These are phyloP conservation scores for Protoeuglena noctilucae DNA, from an alignment of 139 green algal genomes.

Conservation along the genomic window DNA sequence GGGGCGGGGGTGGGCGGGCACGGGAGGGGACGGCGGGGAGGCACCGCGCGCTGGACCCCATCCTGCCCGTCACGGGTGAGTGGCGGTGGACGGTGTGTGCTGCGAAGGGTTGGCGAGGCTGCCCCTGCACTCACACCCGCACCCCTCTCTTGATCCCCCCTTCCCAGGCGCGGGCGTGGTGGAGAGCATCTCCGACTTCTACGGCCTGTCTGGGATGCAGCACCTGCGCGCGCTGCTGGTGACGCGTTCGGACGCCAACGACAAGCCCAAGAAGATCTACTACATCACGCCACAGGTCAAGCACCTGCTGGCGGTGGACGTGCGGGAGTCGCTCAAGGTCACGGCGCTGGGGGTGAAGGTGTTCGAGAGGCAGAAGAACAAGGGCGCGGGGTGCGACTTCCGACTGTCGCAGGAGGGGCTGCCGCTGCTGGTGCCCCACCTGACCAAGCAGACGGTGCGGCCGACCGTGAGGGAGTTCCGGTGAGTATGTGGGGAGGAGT, in stretches of 20 bases:
- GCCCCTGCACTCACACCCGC: too few relatives aligned
- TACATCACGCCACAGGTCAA: slow-evolving; percentile 26
- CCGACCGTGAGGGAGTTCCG: slow-evolving; percentile 35
- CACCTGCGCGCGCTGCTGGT: slow-evolving; percentile 40
- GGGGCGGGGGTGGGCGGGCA: slow-evolving; percentile 11
- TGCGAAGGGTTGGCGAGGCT: too few relatives aligned
- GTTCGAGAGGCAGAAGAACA: slow-evolving; percentile 69
- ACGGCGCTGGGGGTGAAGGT: slow-evolving; percentile 66
- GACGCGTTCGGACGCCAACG: slow-evolving; percentile 26
- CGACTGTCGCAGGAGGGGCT: slow-evolving; percentile 74
- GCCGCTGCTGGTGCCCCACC: slow-evolving; percentile 51
- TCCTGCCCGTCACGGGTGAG: slow-evolving; percentile 32
- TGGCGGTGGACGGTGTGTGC: too few relatives aligned
- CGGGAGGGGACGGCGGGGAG: background rate
- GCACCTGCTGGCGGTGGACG: slow-evolving; percentile 50
- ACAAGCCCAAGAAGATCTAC: slow-evolving; percentile 46
- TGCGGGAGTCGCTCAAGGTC: slow-evolving; percentile 51
- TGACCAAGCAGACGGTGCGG: slow-evolving; percentile 45
- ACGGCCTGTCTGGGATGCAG: slow-evolving; percentile 30
- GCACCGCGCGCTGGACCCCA: slow-evolving; percentile 29
- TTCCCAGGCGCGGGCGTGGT: slow-evolving; percentile 23
- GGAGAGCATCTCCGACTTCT: slow-evolving; percentile 39
- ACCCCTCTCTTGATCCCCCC: too few relatives aligned
- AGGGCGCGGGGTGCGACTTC: slow-evolving; percentile 55
- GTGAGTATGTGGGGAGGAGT: slow-evolving; percentile 28